Conservation (phyloP, 1,284 basidiomycete genomes). For the Pseudozyma thailandica region DNA sequence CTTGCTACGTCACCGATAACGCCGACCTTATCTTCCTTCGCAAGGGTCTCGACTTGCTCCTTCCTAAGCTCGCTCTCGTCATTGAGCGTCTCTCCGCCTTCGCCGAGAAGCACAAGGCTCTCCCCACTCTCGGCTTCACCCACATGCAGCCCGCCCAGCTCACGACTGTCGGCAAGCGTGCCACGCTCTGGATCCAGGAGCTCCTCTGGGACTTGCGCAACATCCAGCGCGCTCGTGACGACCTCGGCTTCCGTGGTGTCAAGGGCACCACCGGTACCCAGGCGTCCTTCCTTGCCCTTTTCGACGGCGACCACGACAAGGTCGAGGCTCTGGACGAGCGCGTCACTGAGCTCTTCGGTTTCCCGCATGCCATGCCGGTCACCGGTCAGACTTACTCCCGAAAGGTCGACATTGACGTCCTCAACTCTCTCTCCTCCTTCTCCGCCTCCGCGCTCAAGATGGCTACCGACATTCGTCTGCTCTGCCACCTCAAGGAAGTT, state of each 20-base stretch:
- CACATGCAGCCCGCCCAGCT: constrained; percentile 99
- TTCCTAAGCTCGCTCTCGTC: constrained; percentile 86
- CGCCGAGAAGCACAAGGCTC: constrained; percentile 72
- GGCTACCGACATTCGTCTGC: constrained; percentile 85
- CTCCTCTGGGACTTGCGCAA: constrained; percentile 96
- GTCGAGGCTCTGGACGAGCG: constrained; percentile 86
- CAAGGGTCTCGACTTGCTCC: constrained; percentile 83
- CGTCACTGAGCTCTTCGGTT: constrained; percentile 84
- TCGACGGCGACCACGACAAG: constrained; percentile 86
- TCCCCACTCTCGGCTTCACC: constrained; percentile 84
- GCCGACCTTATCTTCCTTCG: constrained; percentile 95
- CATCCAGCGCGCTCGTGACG: constrained; percentile 87
- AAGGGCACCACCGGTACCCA: constrained; percentile 99
- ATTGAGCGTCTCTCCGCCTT: constrained; percentile 88
- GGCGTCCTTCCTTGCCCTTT: constrained; percentile 91
- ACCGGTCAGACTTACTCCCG: constrained; percentile 98
- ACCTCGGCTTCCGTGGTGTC: constrained; percentile 96
- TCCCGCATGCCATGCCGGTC: constrained; percentile 94
- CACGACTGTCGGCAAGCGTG: constrained; percentile 99
- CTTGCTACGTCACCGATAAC: constrained; percentile 94
- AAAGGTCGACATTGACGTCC: constrained; percentile 94
- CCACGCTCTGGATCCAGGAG: constrained; percentile 93
- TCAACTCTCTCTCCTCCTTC: constrained; percentile 87
- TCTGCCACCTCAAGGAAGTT: constrained; percentile 78
- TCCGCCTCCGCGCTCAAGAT: constrained; percentile 98